Conservation (phyloP, 176 grass and related monocot genomes). For the Eragrostis curvula region DNA sequence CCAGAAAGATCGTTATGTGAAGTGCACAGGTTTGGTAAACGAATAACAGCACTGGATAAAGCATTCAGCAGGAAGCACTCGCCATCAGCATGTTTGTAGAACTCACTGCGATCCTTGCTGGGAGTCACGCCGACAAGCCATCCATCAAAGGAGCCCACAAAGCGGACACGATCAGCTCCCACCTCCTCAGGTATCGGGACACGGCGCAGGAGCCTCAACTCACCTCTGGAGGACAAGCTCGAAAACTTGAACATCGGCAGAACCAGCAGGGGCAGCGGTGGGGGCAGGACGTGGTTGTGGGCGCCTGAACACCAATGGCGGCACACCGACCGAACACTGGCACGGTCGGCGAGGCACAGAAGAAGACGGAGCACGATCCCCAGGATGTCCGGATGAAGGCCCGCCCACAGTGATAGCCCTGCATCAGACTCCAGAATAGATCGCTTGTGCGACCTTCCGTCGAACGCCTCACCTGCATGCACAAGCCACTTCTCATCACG, state of each 20-base stretch:
- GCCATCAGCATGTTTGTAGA: neutral
- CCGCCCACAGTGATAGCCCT: neutral
- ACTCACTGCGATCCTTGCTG: neutral
- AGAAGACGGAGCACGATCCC: conserved; percentile 5
- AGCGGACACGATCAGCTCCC: neutral
- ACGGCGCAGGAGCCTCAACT: neutral
- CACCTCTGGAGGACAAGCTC: neutral
- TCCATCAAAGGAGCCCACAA: neutral
- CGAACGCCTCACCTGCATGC: too few species aligned
- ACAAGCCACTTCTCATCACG: too few species aligned
- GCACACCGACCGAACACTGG: conserved; percentile 24
- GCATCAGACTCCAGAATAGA: too few species aligned
- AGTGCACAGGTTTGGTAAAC: neutral
- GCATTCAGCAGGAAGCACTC: conserved; percentile 22
- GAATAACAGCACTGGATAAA: neutral
- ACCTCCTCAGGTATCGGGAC: neutral
- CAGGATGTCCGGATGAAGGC: conserved; percentile 3
- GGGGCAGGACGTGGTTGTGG: neutral
- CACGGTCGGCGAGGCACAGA: conserved; percentile 5
- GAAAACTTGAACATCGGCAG: neutral
- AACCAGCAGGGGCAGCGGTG: conserved; percentile 15
- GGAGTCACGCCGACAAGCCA: conserved; percentile 24
- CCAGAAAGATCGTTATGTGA: neutral
- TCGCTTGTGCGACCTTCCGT: too few species aligned
- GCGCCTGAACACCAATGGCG: neutral